Evolutionary conservation across 768 basidiomycete species (phyloP).

Genomic region (Tylopilus subfusipes): DNA sequence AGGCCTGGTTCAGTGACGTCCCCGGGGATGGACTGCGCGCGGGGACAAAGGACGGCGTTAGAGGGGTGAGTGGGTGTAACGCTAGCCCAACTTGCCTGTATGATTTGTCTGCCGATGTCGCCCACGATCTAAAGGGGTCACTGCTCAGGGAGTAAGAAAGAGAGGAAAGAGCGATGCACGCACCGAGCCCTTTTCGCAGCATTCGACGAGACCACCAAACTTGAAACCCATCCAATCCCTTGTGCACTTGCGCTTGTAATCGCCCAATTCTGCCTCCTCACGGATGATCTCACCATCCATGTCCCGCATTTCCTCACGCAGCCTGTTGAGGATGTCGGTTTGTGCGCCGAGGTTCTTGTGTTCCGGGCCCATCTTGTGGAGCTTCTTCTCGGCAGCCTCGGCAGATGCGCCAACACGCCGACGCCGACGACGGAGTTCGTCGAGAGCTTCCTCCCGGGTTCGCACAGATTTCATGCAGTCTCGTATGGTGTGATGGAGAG

Average conservation of each 20-base stretch:
- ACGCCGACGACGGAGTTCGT: conserved; percentile 69
- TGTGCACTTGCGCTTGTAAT: conserved; percentile 74
- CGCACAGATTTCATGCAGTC: conserved; percentile 78
- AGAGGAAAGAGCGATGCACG: conserved; percentile 14
- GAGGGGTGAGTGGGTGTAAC: not conserved
- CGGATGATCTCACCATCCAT: conserved; percentile 82
- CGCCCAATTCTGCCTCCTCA: conserved; percentile 76
- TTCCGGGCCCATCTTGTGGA: conserved; percentile 85
- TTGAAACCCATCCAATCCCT: conserved; percentile 76
- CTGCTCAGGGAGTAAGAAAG: not conserved
- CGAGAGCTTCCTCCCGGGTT: conserved; percentile 78
- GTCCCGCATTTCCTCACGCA: conserved; percentile 71
- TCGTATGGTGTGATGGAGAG: conserved; percentile 60
- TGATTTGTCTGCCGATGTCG: conserved; percentile 45
- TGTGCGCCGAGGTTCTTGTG: conserved; percentile 79
- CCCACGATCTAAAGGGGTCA: conserved; percentile 40
- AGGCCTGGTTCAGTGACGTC: conserved; percentile 79
- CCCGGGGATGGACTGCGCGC: conserved; percentile 67
- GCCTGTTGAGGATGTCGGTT: conserved; percentile 62
- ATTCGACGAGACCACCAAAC: conserved; percentile 83
- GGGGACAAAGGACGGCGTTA: conserved; percentile 4
- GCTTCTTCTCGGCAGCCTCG: conserved; percentile 82
- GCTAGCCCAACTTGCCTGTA: conserved; percentile 32
- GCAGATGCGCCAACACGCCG: conserved; percentile 65
- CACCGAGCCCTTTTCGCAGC: conserved; percentile 73